phyloP scores from a whole-genome alignment of 2,329 filamentous ascomycete genomes.

The Sphaerulina vaccinii region DNA sequence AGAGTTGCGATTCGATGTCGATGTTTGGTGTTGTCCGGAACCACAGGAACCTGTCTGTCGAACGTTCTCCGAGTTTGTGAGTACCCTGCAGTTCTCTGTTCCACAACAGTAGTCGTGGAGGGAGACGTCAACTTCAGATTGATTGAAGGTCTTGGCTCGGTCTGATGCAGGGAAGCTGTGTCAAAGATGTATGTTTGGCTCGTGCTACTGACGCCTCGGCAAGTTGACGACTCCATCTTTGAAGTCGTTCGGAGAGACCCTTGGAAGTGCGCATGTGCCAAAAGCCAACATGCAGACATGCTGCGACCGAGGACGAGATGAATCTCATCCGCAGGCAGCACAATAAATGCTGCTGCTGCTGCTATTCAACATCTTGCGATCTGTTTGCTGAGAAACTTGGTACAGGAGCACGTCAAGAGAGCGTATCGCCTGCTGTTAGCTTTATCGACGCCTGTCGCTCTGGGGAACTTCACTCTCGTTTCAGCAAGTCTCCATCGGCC shows the following conservation, averaged over 20 bases:
- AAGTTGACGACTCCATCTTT: background rate
- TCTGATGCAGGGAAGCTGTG: background rate
- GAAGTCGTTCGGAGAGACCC: background rate
- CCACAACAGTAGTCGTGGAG: background rate
- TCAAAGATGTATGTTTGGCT: background rate
- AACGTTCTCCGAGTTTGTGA: background rate
- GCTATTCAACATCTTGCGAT: background rate
- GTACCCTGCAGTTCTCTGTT: background rate
- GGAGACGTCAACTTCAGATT: background rate
- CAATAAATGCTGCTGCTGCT: too few relatives aligned
- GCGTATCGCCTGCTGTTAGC: background rate
- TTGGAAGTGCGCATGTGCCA: background rate
- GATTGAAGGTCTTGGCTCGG: background rate
- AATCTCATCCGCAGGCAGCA: too few relatives aligned
- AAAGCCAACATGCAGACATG: background rate
- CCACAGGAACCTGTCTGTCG: background rate
- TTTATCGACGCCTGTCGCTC: background rate
- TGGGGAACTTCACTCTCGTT: slow-evolving; percentile 1
- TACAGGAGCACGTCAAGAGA: background rate
- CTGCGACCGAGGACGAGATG: background rate
- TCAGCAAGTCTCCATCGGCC: background rate
- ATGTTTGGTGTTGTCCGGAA: background rate
- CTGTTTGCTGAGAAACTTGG: background rate
- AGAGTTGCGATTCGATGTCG: background rate
- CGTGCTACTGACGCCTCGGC: background rate